Evolutionary conservation across 805 yeast genomes (phyloP).

Genomic region (Schwanniomyces polymorphus): DNA sequence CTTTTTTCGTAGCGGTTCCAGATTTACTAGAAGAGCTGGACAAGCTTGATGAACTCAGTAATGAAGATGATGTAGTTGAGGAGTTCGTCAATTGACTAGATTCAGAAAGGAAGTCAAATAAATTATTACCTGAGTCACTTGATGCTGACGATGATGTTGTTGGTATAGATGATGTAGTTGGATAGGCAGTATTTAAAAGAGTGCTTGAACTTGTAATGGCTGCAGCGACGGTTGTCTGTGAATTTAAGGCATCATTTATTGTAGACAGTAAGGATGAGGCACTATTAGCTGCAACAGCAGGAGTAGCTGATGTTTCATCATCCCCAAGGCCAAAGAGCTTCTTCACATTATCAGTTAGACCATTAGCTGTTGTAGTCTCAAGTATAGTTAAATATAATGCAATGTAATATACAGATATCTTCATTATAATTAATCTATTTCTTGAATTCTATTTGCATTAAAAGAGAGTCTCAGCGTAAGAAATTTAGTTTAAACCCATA

Average conservation of each 20-base stretch:
- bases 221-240: slow-evolving; percentile 2
- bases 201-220: slow-evolving; percentile 4
- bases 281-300: slow-evolving; percentile 5
- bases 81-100: background rate
- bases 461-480: background rate
- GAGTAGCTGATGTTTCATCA: background rate
- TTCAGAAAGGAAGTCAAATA: slow-evolving; percentile 4
- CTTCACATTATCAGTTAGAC: background rate
- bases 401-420: background rate
- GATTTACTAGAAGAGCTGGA: slow-evolving; percentile 3
- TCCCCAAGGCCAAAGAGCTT: background rate
- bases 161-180: background rate
- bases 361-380: background rate
- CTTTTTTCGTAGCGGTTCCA: background rate
- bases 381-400: background rate
- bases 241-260: slow-evolving; percentile 3
- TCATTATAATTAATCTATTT: background rate
- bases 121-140: slow-evolving; percentile 1
- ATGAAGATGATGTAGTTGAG: background rate
- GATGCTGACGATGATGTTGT: slow-evolving; percentile 7
- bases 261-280: slow-evolving; percentile 7
- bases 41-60: background rate
- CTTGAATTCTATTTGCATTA: background rate
- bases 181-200: background rate
- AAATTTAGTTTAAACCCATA: background rate